These are phyloP conservation scores for Aspergillus haitiensis DNA, from an alignment of 495 filamentous ascomycete genomes.

Conservation along the genomic window DNA sequence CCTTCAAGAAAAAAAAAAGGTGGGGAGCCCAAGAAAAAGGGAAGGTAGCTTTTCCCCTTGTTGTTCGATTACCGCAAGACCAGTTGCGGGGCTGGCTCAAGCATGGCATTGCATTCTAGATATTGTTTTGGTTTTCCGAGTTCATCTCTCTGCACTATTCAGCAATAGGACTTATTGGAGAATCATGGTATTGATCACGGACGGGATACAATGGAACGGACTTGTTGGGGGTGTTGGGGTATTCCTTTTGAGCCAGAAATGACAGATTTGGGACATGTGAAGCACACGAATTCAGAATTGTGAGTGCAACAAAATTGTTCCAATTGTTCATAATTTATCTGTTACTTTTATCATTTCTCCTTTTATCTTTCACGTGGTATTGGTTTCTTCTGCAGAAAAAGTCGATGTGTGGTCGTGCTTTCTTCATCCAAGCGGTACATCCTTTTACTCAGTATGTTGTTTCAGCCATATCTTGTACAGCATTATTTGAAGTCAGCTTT, in stretches of 20 bases:
- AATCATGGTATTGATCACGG: conserved; percentile 50
- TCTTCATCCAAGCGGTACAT: conserved; percentile 13
- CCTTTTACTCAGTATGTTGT: conserved; percentile 16
- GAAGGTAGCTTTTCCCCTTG: conserved; percentile 22
- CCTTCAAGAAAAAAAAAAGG: not conserved
- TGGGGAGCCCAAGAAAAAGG: conserved; percentile 15
- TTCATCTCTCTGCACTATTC: conserved; percentile 40
- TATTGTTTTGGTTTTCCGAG: conserved; percentile 35
- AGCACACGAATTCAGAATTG: conserved; percentile 31
- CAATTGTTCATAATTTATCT: conserved; percentile 40
- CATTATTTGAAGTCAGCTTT: conserved; percentile 9
- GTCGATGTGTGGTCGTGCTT: conserved; percentile 24
- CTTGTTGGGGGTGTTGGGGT: conserved; percentile 50
- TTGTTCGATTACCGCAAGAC: conserved; percentile 31
- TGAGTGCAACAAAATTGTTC: conserved; percentile 42
- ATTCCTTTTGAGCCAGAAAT: conserved; percentile 47
- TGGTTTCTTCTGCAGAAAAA: conserved; percentile 19
- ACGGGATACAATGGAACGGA: conserved; percentile 50
- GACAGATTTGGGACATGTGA: conserved; percentile 27
- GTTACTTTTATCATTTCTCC: conserved; percentile 16
- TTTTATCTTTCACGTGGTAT: conserved; percentile 18
- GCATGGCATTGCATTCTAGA: conserved; percentile 49
- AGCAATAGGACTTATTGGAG: conserved; percentile 48
- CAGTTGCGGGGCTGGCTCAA: conserved; percentile 32
- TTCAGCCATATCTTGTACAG: conserved; percentile 24